Evolutionary conservation across 208 protist genomes (phyloP).

Genomic region (Phytomonas francai): DNA sequence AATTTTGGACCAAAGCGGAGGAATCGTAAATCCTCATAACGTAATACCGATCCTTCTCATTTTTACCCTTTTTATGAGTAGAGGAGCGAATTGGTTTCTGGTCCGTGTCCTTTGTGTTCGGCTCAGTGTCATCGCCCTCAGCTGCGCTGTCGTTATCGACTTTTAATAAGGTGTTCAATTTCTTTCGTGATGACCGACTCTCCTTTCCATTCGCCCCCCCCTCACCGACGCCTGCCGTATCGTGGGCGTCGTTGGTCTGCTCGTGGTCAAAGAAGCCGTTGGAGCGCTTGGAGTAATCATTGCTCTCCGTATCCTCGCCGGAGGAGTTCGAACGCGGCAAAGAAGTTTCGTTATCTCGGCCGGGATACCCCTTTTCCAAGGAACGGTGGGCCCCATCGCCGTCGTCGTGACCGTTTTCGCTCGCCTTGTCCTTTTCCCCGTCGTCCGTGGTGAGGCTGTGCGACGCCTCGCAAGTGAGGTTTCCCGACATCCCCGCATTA

Average conservation of each 20-base stretch:
- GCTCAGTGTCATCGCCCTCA: neutral
- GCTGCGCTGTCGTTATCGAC: neutral
- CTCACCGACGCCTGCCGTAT: neutral
- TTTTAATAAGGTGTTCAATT: neutral
- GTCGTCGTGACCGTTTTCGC: neutral
- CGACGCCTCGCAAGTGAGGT: neutral
- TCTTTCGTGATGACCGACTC: too few relatives aligned
- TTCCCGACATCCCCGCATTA: neutral
- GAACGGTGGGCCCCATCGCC: slow-evolving; percentile 5
- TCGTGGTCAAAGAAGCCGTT: neutral
- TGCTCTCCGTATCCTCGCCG: neutral
- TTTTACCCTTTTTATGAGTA: neutral
- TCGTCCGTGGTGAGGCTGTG: neutral
- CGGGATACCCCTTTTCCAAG: slow-evolving; percentile 6
- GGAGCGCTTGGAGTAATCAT: neutral
- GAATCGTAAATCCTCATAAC: slow-evolving; percentile 88
- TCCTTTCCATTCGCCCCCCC: too few relatives aligned
- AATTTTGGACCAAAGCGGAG: slow-evolving; percentile 68
- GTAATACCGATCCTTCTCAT: slow-evolving; percentile 45
- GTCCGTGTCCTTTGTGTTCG: neutral
- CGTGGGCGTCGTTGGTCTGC: neutral
- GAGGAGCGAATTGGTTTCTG: neutral
- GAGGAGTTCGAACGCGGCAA: neutral
- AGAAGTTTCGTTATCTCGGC: too few relatives aligned
- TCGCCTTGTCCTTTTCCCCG: neutral